These are phyloP conservation scores for Cymbopogon flexuosus DNA, from an alignment of 202 grass and related monocot species.

Conservation along the genomic window DNA sequence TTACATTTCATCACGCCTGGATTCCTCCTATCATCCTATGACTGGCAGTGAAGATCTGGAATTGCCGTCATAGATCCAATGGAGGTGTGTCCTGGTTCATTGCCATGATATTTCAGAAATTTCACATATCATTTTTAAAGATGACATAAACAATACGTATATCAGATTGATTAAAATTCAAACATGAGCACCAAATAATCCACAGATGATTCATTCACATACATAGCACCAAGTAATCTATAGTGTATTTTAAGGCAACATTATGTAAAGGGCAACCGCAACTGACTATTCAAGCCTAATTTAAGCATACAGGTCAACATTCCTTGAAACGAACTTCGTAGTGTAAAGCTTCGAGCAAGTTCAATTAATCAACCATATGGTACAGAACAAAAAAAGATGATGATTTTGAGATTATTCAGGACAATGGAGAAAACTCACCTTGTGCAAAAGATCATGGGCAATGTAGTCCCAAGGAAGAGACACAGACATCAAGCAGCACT, in stretches of 20 bases:
- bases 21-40: background rate
- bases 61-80: constrained; percentile 15
- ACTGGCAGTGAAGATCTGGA: background rate
- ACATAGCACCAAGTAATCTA: background rate
- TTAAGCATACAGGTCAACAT: background rate
- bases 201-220: background rate
- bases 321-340: background rate
- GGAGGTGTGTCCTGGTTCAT: constrained; percentile 45
- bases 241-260: background rate
- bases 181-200: constrained; percentile 8
- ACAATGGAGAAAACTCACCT: constrained; percentile 34
- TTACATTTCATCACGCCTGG: background rate
- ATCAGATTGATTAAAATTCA: background rate
- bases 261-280: background rate
- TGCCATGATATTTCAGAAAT: background rate
- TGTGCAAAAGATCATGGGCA: constrained; percentile 79
- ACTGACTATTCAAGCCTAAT: background rate
- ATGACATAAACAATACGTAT: background rate
- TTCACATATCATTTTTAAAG: background rate
- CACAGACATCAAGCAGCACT: constrained; percentile 89
- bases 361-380: background rate
- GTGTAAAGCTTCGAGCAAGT: background rate
- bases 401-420: background rate
- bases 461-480: constrained; percentile 91
- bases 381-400: background rate